Evolutionary conservation across 208 protist genomes (phyloP), one percentile per base, ranked within the genome.

Genomic region (Leishmania arabica): DNA sequence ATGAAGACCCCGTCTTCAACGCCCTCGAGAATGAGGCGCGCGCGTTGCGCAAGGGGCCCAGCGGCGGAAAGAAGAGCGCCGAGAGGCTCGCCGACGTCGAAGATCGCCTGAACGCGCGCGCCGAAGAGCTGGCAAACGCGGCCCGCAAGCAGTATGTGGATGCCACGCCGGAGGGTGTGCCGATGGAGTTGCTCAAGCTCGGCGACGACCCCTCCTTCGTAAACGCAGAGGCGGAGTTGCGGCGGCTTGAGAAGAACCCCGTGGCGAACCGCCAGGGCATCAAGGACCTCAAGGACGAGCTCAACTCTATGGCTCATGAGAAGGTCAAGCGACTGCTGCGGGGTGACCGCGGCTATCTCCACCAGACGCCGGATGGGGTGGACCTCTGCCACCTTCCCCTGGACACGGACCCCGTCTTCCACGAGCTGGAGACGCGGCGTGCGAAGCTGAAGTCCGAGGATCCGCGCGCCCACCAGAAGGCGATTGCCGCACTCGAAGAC

Each of bases 371-470:
- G 42, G 88, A 95, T 74, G 94, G 91, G 9, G 92, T 97, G 19
- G 88, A 85, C 34, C 82, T 95, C 31, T 68, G 70, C 27, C 77
- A 93, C 74, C 58, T 97, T 8, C 90, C 94, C 37, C 80, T 97
- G 27, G 86, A 92, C 86, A 77, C 68, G n/a, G 94, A 97, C 84
- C 49, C 79, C 37, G 78, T 82, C 47, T 96, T 97, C 86, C 94
- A 86, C 66, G 74, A 86, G 37, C 75, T 95, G 69, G 92, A 96
- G 86, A 77, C 83, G 9, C 83, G 92, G 81, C 88, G 91, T 66
- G 90, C 91, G 7, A 83, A 78, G 58, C 86, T 96, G n/a, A 95
- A 94, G 86, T 83, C 87, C 0, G 83, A 91, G 82, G 91, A 93
- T 76, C 84, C 75, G 76, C 82, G 62, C 75, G 81, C 69, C 77